Conservation (phyloP, 331 rosid species). For the Quercus lobata region DNA sequence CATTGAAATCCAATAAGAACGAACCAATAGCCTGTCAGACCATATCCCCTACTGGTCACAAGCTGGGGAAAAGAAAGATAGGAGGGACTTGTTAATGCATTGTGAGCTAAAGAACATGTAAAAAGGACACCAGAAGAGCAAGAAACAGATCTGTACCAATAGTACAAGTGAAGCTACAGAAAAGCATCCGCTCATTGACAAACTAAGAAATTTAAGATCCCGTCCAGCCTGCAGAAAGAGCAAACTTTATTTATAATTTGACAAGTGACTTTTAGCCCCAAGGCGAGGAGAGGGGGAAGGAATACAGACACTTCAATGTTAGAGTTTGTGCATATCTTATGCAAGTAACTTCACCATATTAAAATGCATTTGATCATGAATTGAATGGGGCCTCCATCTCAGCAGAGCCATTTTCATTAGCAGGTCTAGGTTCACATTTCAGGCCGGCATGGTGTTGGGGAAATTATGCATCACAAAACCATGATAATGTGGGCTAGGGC, state of each 20-base stretch:
- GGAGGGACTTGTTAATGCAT: slow-evolving; percentile 3
- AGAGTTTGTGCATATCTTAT: not conserved
- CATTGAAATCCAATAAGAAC: slow-evolving; percentile 81
- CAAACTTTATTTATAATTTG: not conserved
- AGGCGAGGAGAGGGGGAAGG: no score
- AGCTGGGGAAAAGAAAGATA: slow-evolving; percentile 39
- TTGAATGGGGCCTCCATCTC: not conserved
- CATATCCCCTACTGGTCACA: slow-evolving; percentile 57
- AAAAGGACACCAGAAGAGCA: slow-evolving; percentile 1
- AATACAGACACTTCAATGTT: not conserved
- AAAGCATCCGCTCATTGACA: slow-evolving; percentile 78
- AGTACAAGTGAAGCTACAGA: slow-evolving; percentile 26
- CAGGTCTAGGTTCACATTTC: not conserved
- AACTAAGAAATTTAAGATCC: slow-evolving; percentile 68
- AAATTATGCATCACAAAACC: not conserved
- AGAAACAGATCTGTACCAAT: slow-evolving; percentile 37
- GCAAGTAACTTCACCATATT: not conserved
- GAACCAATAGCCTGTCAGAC: slow-evolving; percentile 72
- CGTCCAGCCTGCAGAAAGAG: slow-evolving; percentile 73
- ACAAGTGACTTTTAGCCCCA: no score
- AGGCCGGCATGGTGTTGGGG: not conserved
- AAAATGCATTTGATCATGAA: not conserved
- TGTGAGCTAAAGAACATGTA: slow-evolving; percentile 1
- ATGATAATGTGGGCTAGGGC: not conserved
- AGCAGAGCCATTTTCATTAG: slow-evolving; percentile 17